A percentile compares a stretch with the other conserved stretches of the same genome.
Conservation (phyloP, 2,329 filamentous ascomycete species). For the Grosmannia clavigera region DNA sequence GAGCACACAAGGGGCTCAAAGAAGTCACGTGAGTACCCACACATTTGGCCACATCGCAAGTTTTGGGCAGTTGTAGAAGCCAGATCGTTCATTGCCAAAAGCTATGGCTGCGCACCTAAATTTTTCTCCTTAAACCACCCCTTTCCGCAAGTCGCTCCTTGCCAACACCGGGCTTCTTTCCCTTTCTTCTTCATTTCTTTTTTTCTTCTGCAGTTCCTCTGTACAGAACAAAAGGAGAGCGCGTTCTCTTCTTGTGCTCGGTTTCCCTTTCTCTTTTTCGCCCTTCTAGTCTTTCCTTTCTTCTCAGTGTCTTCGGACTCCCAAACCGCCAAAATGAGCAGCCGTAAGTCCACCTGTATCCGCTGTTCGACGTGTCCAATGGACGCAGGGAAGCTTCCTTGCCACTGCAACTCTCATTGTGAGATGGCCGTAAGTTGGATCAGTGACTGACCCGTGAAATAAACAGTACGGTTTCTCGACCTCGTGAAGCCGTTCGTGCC, state of each 20-base stretch:
- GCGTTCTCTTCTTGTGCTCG: not conserved
- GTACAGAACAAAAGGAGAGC: slow-evolving; percentile 1
- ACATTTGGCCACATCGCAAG: slow-evolving; percentile 16
- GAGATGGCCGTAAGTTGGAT: no score
- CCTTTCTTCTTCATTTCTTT: not conserved
- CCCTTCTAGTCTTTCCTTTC: not conserved
- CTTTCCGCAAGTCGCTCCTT: slow-evolving; percentile 1
- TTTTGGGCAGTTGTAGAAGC: slow-evolving; percentile 16
- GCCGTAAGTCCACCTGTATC: slow-evolving; percentile 19
- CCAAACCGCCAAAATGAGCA: slow-evolving; percentile 21
- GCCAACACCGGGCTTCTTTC: not conserved
- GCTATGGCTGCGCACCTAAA: slow-evolving; percentile 1
- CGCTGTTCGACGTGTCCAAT: no score
- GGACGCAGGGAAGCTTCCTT: not conserved
- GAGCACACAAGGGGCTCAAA: not conserved
- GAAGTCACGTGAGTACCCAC: slow-evolving; percentile 11
- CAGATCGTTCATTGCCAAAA: slow-evolving; percentile 16
- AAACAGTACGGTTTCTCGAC: slow-evolving; percentile 92
- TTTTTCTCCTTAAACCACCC: slow-evolving; percentile 5
- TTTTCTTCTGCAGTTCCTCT: not conserved
- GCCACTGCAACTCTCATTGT: not conserved
- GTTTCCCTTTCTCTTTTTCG: not conserved
- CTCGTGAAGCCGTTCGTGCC: slow-evolving; percentile 99
- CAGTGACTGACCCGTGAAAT: not conserved
- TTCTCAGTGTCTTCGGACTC: not conserved